A percentile compares a stretch with the other conserved stretches of the same genome.
These are phyloP conservation scores for Flueggea neowawraea DNA, from an alignment of 441 rosid species.

Conservation along the genomic window DNA sequence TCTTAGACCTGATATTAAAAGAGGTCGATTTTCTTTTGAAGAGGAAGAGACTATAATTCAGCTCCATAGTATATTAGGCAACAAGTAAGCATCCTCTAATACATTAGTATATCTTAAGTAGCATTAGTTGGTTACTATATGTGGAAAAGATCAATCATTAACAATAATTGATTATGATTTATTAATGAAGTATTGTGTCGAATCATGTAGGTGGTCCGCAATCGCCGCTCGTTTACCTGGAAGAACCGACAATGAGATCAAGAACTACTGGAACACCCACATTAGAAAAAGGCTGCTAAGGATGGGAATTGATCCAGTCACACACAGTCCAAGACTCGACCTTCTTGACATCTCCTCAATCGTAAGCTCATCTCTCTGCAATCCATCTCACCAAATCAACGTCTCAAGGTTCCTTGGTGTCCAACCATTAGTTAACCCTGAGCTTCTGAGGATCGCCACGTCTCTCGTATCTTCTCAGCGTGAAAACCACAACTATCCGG, in stretches of 20 bases:
- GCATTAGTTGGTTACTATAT: too few species aligned
- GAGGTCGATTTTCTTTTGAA: slow-evolving; percentile 46
- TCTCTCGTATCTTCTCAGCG: slow-evolving; percentile 46
- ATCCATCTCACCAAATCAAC: slow-evolving; percentile 45
- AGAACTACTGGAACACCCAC: slow-evolving; percentile 96
- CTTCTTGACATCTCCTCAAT: slow-evolving; percentile 77
- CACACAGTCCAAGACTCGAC: slow-evolving; percentile 81
- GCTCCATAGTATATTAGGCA: slow-evolving; percentile 46
- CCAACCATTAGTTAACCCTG: slow-evolving; percentile 47
- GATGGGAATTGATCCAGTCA: slow-evolving; percentile 92
- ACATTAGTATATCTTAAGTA: not conserved
- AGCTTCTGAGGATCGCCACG: slow-evolving; percentile 50
- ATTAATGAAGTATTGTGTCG: too few species aligned
- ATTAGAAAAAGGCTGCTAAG: slow-evolving; percentile 73
- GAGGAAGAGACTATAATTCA: slow-evolving; percentile 43
- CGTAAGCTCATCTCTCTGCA: slow-evolving; percentile 48
- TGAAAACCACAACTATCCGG: slow-evolving; percentile 22
- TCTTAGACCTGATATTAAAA: slow-evolving; percentile 45
- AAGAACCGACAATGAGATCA: slow-evolving; percentile 93
- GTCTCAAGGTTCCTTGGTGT: slow-evolving; percentile 41
- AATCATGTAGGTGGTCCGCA: slow-evolving; percentile 69
- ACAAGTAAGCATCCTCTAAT: slow-evolving; percentile 31
- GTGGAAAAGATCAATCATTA: too few species aligned
- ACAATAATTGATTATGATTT: too few species aligned
- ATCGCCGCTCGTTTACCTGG: slow-evolving; percentile 91